Base-by-base conservation (phyloP, 2,329 filamentous ascomycete species). In the Torrubiella hemipterigena region DNA sequence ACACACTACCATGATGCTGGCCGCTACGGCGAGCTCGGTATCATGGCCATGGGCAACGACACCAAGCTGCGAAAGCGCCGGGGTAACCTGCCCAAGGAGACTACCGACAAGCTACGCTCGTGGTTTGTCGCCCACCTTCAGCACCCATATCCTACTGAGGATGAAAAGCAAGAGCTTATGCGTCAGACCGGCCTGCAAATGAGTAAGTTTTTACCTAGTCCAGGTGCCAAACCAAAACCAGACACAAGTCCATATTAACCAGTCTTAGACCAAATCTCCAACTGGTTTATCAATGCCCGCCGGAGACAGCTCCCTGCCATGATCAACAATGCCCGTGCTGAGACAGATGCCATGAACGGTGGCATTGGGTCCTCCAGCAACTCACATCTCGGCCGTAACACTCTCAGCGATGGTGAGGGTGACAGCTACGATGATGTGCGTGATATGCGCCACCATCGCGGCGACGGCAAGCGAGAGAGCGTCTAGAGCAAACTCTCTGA, bases 51-150 rank as follows among this genome's bases (percentile, higher is more conserved):
- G 32, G 50, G 48, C 13, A 55, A 50, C 3, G 67, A 70, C 34
- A 57, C 48, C 36, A 72, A 68, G 49, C 65, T 65, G 41, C 59
- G 72, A 19, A 77, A 74, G 51, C 67, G 85, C 31, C 69, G 86
- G 23, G 86, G 86, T 2, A 94, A 94, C 47, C 64, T 94, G 4
- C 86, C 86, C n/a, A 93, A 93, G 49, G 81, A 86, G 33, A 83
- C 84, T 0, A 94, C 85, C 0, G 81, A 87, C 49, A 77, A 82
- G 42, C 63, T 94, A 24, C 73, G 81, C 32, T 63, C 72, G 1
- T 94, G 86, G 86, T 87, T 93, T 42, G 57, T 77, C 31, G 66
- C 67, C n/a, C 81, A 91, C 52, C 55, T 86, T 7, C 65, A 76
- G 37, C 84, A 91, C 47, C 84, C 85, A 0, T 93, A 93, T 50